Conservation (phyloP, 2,329 filamentous ascomycete genomes). For the Dothiorella sarmentorum region DNA sequence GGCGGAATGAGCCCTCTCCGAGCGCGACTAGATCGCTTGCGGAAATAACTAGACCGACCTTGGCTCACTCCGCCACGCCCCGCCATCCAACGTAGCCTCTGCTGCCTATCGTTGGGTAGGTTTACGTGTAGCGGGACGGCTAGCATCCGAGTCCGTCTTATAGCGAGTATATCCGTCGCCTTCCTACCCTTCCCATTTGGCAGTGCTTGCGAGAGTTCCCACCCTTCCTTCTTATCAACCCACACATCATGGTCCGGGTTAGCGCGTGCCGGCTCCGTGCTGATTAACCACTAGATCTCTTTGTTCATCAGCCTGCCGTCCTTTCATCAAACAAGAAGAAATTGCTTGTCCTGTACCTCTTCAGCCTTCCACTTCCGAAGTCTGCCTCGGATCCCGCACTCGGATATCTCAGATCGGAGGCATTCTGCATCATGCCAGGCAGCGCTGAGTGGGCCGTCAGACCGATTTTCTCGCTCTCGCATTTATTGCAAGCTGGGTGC, state of each 20-base stretch:
- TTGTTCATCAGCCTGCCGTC: not conserved
- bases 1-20: slow-evolving; percentile 5
- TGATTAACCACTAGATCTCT: not conserved
- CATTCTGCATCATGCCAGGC: too few relatives aligned
- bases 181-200: not conserved
- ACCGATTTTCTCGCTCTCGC: too few relatives aligned
- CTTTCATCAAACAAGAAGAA: not conserved
- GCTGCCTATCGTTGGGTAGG: not conserved
- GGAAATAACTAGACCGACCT: not conserved
- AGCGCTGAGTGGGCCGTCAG: too few relatives aligned
- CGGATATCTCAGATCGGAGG: too few relatives aligned
- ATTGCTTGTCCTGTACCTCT: not conserved
- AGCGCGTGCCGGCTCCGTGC: not conserved
- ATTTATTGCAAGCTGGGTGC: too few relatives aligned
- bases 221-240: not conserved
- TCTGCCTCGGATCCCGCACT: not conserved
- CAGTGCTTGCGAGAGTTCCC: slow-evolving; percentile 1
- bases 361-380: not conserved
- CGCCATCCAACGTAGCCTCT: not conserved
- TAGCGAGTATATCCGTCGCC: not conserved
- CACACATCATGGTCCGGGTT: not conserved
- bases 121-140: not conserved
- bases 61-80: not conserved
- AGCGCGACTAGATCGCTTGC: not conserved
- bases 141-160: not conserved